Conservation (phyloP, 1,284 basidiomycete genomes). For the Puccinia polysora region DNA sequence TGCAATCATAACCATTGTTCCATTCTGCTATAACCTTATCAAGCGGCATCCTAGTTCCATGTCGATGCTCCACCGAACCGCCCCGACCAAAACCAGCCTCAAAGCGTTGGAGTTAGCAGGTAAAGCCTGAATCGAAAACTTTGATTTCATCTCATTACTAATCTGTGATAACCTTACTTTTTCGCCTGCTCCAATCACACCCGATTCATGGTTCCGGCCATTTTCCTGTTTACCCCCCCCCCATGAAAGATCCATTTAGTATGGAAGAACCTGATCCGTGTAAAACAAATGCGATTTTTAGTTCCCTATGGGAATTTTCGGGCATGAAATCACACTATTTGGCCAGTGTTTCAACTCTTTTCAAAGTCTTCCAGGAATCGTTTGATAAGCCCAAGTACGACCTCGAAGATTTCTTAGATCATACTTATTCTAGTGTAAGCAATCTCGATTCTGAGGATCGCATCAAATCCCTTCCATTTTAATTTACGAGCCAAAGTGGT, state of each 20-base stretch:
- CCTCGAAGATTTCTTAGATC: slow-evolving; percentile 95
- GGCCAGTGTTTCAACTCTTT: slow-evolving; percentile 72
- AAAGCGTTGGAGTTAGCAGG: slow-evolving; percentile 49
- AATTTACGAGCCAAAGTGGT: slow-evolving; percentile 40
- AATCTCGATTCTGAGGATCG: neutral
- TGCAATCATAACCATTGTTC: slow-evolving; percentile 81
- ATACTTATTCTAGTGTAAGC: slow-evolving; percentile 83
- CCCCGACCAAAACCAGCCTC: slow-evolving; percentile 49
- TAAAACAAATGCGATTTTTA: slow-evolving; percentile 72
- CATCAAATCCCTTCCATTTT: slow-evolving; percentile 9
- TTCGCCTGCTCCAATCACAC: slow-evolving; percentile 1
- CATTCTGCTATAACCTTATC: slow-evolving; percentile 90
- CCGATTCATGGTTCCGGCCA: neutral
- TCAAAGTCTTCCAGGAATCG: slow-evolving; percentile 78
- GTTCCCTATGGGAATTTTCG: slow-evolving; percentile 86
- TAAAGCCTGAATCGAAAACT: neutral
- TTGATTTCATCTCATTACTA: neutral
- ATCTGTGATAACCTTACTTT: slow-evolving; percentile 16
- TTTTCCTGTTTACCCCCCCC: neutral
- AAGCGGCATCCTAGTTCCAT: slow-evolving; percentile 87
- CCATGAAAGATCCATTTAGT: slow-evolving; percentile 74
- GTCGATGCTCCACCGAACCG: slow-evolving; percentile 72
- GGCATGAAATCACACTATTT: slow-evolving; percentile 79
- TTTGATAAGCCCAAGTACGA: slow-evolving; percentile 86
- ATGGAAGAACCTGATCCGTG: slow-evolving; percentile 68